phyloP scores from a whole-genome alignment of 139 green algal genomes.

The Bryopsis sp. region DNA sequence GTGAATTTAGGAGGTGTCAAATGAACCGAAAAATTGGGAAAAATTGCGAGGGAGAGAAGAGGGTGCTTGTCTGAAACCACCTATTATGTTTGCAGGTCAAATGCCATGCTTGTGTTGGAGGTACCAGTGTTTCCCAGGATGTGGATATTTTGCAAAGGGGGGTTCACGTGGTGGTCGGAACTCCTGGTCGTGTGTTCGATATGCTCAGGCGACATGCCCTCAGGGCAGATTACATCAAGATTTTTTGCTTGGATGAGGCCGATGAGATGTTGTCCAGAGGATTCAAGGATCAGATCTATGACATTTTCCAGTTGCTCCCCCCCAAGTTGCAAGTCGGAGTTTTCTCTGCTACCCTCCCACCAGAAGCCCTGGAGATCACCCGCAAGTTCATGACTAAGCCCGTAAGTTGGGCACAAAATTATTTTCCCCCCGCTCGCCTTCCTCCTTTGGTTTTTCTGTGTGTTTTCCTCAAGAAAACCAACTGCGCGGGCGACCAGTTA shows the following conservation, averaged over 20 bases:
- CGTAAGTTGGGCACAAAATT: slow-evolving; percentile 38
- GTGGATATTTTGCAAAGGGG: slow-evolving; percentile 79
- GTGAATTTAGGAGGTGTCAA: slow-evolving; percentile 3
- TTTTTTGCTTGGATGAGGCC: slow-evolving; percentile 97
- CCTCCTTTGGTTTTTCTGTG: no score
- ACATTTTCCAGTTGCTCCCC: slow-evolving; percentile 99
- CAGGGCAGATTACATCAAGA: slow-evolving; percentile 79
- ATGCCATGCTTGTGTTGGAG: slow-evolving; percentile 98
- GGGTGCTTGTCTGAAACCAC: background rate
- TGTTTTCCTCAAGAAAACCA: no score
- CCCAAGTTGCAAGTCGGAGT: slow-evolving; percentile 98
- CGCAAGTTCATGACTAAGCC: slow-evolving; percentile 99
- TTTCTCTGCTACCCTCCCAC: slow-evolving; percentile 97
- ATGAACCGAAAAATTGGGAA: background rate
- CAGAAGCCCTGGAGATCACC: slow-evolving; percentile 98
- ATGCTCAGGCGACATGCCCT: slow-evolving; percentile 95
- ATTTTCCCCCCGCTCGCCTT: no score
- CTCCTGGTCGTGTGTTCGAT: slow-evolving; percentile 95
- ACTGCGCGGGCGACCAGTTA: no score
- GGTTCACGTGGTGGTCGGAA: slow-evolving; percentile 94
- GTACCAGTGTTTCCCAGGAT: slow-evolving; percentile 95
- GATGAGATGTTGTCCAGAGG: slow-evolving; percentile 98
- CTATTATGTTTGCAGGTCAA: no score
- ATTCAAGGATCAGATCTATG: slow-evolving; percentile 99
- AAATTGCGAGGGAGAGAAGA: background rate